These are phyloP conservation scores for Aphanomyces cochlioides DNA, from an alignment of 352 stramenopile species.

Conservation along the genomic window DNA sequence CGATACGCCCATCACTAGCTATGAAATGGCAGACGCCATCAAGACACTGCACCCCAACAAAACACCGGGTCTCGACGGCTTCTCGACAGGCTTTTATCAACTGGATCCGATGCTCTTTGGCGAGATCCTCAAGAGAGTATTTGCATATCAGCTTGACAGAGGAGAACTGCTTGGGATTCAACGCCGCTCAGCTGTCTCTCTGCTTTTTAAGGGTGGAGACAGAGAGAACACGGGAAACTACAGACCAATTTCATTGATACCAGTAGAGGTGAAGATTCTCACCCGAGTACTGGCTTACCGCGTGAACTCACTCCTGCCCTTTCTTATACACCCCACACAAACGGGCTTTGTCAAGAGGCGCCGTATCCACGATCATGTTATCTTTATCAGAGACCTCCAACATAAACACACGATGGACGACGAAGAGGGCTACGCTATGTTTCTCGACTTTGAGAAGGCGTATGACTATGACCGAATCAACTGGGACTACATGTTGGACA, in stretches of 20 bases:
- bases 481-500: neutral
- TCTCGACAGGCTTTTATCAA: too few species aligned
- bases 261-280: neutral
- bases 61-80: too few species aligned
- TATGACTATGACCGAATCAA: conserved; percentile 14
- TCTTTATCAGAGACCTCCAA: conserved; percentile 6
- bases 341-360: neutral
- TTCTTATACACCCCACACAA: conserved; percentile 2
- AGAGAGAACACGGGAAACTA: neutral
- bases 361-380: neutral
- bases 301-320: neutral
- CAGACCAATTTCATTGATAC: neutral
- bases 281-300: neutral
- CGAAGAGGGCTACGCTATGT: neutral
- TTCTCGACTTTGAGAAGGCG: conserved; percentile 10
- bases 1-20: too few species aligned
- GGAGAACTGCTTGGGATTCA: too few species aligned
- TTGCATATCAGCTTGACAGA: too few species aligned
- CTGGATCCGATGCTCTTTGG: too few species aligned
- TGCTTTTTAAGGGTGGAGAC: neutral
- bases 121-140: too few species aligned
- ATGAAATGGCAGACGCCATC: too few species aligned
- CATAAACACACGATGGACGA: neutral
- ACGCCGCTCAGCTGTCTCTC: neutral
- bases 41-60: too few species aligned